Base-by-base conservation (phyloP, 163 green algal species). In the Scenedesmus sp. region DNA sequence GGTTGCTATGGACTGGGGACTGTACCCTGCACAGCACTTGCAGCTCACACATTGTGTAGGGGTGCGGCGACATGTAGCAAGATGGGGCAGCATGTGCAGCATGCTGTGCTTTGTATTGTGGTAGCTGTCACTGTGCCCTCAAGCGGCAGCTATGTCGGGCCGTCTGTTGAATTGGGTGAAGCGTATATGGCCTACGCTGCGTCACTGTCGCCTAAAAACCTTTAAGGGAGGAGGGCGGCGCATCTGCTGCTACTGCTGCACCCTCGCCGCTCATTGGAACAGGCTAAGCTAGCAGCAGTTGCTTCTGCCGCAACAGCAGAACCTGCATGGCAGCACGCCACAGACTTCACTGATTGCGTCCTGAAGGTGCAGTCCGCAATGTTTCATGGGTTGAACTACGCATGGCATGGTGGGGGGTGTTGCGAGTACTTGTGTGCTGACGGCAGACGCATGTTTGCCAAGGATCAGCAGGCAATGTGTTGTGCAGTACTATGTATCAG, bases 401-500 rank as follows among this genome's bases (percentile, higher is more conserved):
- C 73, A 82, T 51, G 33, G 30, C 73, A 82, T 82, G 6, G 4
- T 16, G 37, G 16, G 4, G 33, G 37, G 16, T 82, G 73, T 81
- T 81, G 33, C 13, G 70, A 72, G 24, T 76, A 40, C 30, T 40
- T 37, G 30, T 76, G 22, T 37, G 65, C 65, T 76, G 65, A 40
- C 30, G 65, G 65, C 65, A 76, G 30, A 76, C 65, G 65, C 65
- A 76, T 76, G 65, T 76, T 40, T 76, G 65, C 30, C 65, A 76
- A 40, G 30, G 7, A 40, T 40, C 65, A 76, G 65, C 56, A 76
- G 30, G 30, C 30, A 40, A 3, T 76, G 37, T 26, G 30, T 24
- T 76, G 18, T 76, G 65, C 12, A 9, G 65, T 40, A 18, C 30
- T 76, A 2, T 76, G 65, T 76, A 16, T 7, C 65, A 76, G 40